Base-by-base conservation (phyloP, 78 protist genomes). In the Mastigamoeba balamuthi region DNA sequence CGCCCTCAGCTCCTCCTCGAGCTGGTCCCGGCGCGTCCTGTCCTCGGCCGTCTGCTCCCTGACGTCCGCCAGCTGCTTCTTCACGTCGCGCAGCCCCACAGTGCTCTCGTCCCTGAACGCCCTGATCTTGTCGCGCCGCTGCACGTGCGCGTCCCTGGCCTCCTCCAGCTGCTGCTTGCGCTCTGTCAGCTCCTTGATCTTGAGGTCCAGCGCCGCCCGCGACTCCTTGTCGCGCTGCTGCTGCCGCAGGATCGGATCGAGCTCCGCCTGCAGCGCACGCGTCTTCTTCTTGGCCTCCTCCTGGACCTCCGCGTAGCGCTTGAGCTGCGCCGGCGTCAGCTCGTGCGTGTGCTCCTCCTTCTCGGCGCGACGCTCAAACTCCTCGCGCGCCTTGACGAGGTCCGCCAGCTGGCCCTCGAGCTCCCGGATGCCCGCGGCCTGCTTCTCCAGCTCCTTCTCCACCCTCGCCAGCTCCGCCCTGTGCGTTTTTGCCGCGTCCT, bases 121-220 rank as follows among this genome's bases (percentile, higher is more conserved):
- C 52, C 38, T 69, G 41, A 25, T 28, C 0, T n/a, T 35, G 23
- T 52, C 42, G 0, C 40, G 43, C 23, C 28, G 40, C 0, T 3
- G 66, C 64, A 27, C 27, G 29, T 30, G 75, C 9, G 75, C 76
- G 0, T 23, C 10, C 10, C 78, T 80, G 0, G n/a, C n/a, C 3
- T 63, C 38, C 28, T 78, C 82, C 37, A 85, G 63, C 72, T 78
- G 75, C n/a, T 71, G 4, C 3, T 74, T 65, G 7, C n/a, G n/a
- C n/a, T n/a, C n/a, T n/a, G n/a, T n/a, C n/a, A n/a, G n/a, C n/a
- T n/a, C n/a, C n/a, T n/a, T n/a, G n/a, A n/a, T n/a, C n/a, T n/a
- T n/a, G n/a, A n/a, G n/a, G n/a, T n/a, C n/a, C n/a, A n/a, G n/a
- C n/a, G n/a, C n/a, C n/a, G n/a, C n/a, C n/a, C n/a, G n/a, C n/a